phyloP scores from a whole-genome alignment of 306 rosid species.

The Vachellia pachyceras region DNA sequence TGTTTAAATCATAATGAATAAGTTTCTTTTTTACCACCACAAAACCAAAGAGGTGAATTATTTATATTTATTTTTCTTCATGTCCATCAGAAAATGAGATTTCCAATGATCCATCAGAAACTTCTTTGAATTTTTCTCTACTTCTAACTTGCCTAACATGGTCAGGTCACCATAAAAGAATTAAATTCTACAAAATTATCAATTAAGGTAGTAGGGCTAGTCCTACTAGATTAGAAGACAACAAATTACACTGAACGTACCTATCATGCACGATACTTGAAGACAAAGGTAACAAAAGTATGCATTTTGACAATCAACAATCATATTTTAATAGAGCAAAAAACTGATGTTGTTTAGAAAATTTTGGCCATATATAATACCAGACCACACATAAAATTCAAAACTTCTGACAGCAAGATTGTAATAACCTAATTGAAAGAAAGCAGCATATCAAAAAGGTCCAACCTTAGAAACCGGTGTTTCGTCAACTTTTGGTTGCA shows the following conservation, averaged over 20 bases:
- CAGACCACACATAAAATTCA: conserved; percentile 26
- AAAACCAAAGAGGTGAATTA: background rate
- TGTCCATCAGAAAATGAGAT: background rate
- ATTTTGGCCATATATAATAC: conserved; percentile 2
- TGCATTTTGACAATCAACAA: conserved; percentile 28
- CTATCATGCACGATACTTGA: background rate
- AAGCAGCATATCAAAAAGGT: conserved; percentile 31
- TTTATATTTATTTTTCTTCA: background rate
- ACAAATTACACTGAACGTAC: background rate
- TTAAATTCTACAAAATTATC: background rate
- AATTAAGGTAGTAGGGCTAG: conserved; percentile 23
- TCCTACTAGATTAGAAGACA: conserved; percentile 10
- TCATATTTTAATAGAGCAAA: conserved; percentile 25
- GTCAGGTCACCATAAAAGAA: background rate
- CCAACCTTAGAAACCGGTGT: conserved; percentile 87
- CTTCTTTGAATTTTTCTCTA: background rate
- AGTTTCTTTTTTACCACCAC: background rate
- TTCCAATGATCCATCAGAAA: background rate
- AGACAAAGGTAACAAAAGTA: conserved; percentile 18
- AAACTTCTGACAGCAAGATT: conserved; percentile 20
- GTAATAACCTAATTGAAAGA: conserved; percentile 10
- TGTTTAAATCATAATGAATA: background rate
- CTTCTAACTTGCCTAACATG: background rate
- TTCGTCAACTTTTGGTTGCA: conserved; percentile 90
- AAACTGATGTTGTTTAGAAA: conserved; percentile 24